Base-by-base conservation (phyloP, 2,329 filamentous ascomycete genomes). In the Didymella keratinophila region DNA sequence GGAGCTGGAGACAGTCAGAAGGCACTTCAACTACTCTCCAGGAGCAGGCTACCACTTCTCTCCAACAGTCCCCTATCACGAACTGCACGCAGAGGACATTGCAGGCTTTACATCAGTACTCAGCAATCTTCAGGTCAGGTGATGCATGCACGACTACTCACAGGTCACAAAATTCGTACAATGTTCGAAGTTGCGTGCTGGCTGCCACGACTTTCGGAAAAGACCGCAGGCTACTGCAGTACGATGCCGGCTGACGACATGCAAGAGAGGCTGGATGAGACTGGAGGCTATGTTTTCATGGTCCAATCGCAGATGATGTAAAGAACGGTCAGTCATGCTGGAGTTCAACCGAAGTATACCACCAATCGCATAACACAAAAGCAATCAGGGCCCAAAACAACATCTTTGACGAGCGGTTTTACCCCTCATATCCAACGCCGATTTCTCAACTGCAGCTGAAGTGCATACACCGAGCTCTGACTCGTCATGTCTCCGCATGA, bases 361-460 rank as follows among this genome's bases (percentile, higher is more conserved):
- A 34, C 56, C 56, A 58, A 58, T 46, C 20, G 45, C 28, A 34
- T 12, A 11, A 10, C 37, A 16, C 30, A 36, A 42, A 32, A 23
- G 25, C 30, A 27, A 28, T 7, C n/a, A 50, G 21, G 39, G 9
- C 28, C 43, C 21, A 28, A 7, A 3, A 39, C n/a, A 21, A 27
- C 18, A 2, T 34, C 25, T 48, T 39, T 20, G 14, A 44, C 44
- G 21, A 18, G 16, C 36, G 11, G n/a, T 1, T 23, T 1, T 32
- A 21, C 37, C 44, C 37, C 36, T 39, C 43, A 16, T 2, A 18
- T 9, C 21, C 11, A 34, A 16, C 4, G 34, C 25, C 6, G 16
- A 30, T 25, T 14, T 21, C 25, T 42, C 18, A 25, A 30, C 20
- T 30, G 14, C 42, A 30, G 12, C 12, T 16, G 8, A 37, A n/a